These are phyloP conservation scores for Pichia sp. DNA, from an alignment of 1,139 yeast species.

Conservation along the genomic window DNA sequence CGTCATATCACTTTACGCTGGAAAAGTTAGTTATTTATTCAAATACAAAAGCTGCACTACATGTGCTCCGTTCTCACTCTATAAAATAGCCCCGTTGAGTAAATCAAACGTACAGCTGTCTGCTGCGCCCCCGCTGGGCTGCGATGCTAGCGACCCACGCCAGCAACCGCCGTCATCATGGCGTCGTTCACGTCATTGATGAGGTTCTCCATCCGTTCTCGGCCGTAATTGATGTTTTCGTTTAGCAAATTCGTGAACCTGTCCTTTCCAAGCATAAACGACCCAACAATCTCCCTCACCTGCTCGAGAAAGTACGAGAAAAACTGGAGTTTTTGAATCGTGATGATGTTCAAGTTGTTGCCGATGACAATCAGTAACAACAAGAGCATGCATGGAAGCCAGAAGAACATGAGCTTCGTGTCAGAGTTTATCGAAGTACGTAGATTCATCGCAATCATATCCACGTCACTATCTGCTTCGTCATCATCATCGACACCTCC, in stretches of 20 bases:
- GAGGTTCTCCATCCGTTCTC: slow-evolving; percentile 60
- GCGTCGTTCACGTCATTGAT: slow-evolving; percentile 41
- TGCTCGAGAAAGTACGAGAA: slow-evolving; percentile 36
- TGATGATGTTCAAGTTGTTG: slow-evolving; percentile 43
- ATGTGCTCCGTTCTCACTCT: neutral
- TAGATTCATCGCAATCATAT: slow-evolving; percentile 48
- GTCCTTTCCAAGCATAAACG: slow-evolving; percentile 64
- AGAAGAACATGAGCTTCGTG: slow-evolving; percentile 80
- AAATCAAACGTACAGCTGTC: neutral
- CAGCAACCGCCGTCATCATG: slow-evolving; percentile 32
- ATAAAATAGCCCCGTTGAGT: neutral
- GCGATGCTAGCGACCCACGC: slow-evolving; percentile 15
- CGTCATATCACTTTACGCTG: neutral
- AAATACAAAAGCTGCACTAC: neutral
- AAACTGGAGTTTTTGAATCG: slow-evolving; percentile 23
- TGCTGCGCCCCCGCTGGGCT: neutral
- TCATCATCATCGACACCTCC: slow-evolving; percentile 11
- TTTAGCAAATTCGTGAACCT: slow-evolving; percentile 48
- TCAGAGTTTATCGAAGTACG: slow-evolving; percentile 50
- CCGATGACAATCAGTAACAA: slow-evolving; percentile 48
- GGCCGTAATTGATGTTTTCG: slow-evolving; percentile 64
- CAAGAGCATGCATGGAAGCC: slow-evolving; percentile 69
- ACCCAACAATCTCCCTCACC: slow-evolving; percentile 45
- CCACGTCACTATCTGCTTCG: slow-evolving; percentile 29
- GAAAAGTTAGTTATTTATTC: neutral